phyloP scores from a whole-genome alignment of 495 filamentous ascomycete genomes.

The Penicillium flavigenum region DNA sequence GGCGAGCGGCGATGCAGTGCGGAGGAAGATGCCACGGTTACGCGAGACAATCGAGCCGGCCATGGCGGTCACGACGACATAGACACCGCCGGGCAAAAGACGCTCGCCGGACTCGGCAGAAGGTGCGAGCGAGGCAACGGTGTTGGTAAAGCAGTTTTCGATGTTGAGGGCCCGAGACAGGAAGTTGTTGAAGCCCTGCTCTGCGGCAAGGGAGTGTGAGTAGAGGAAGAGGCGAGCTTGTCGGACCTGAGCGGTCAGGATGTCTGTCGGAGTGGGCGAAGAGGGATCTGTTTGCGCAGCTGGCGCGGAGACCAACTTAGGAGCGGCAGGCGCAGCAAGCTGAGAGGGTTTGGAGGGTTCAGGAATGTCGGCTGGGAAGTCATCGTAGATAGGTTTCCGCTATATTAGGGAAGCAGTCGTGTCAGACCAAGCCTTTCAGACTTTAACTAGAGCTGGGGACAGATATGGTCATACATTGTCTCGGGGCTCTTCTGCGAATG shows the following conservation, averaged over 20 bases:
- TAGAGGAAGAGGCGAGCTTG: slow-evolving; percentile 79
- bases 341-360: slow-evolving; percentile 41
- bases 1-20: slow-evolving; percentile 66
- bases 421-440: slow-evolving; percentile 21
- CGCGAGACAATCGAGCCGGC: slow-evolving; percentile 83
- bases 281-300: slow-evolving; percentile 34
- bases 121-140: slow-evolving; percentile 82
- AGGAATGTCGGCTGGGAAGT: slow-evolving; percentile 48
- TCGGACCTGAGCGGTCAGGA: slow-evolving; percentile 80
- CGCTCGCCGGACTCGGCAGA: slow-evolving; percentile 76
- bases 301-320: slow-evolving; percentile 24
- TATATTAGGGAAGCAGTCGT: slow-evolving; percentile 34
- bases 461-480: slow-evolving; percentile 29
- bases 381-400: slow-evolving; percentile 89
- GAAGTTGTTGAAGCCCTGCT: slow-evolving; percentile 73
- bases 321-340: slow-evolving; percentile 26
- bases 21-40: slow-evolving; percentile 78
- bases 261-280: slow-evolving; percentile 82
- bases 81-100: slow-evolving; percentile 80
- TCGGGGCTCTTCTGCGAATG: slow-evolving; percentile 57
- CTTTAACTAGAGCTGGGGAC: slow-evolving; percentile 4
- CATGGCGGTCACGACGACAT: slow-evolving; percentile 90
- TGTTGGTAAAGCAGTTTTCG: slow-evolving; percentile 76
- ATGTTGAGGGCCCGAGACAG: slow-evolving; percentile 73
- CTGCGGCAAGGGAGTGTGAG: slow-evolving; percentile 63